Base-by-base conservation (phyloP, 192 early-diverging fungal species). In the Pecoramyces ruminantium region DNA sequence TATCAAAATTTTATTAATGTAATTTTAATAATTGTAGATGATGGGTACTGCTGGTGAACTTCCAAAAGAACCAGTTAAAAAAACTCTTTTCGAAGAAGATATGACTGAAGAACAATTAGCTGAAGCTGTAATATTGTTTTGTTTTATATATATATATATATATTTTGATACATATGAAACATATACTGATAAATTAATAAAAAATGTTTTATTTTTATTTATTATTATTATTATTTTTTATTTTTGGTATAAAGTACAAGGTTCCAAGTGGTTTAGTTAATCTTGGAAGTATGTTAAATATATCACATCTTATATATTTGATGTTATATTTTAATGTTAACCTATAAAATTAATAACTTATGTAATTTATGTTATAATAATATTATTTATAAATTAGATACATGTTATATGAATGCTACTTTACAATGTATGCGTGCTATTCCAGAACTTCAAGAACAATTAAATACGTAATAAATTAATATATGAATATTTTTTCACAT, bases 41-140 rank as follows among this genome's bases (percentile, higher is more conserved):
- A 96, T 97, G 93, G 97, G 97, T 38, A 95, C 96, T 6, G 93
- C 91, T 12, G 96, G 95, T 51, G 97, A 97, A 86, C 86, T 96
- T n/a, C 93, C 95, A 27, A 95, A 94, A 82, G 92, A 90, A 2
- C 96, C 96, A 8, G 81, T 81, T 29, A 86, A 93, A 80, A 88
- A 88, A 38, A 86, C 87, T 21, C 83, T 90, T 38, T 99, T 99
- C 84, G 84, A 95, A 40, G 97, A 99, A 85, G 96, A 97, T 81
- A 95, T 99, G 94, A 89, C 94, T 4, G 95, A 97, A 80, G 87
- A 88, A 40, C 89, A 98, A 83, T 83, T 96, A 58, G 92, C 94
- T 0, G 88, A 95, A 84, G 95, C 96, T 17, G 94, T 95, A 82
- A 21, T 80, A 77, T 14, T 38, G 0, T 78, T 82, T 25, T 38